Conservation (phyloP, 2,329 filamentous ascomycete genomes). For the Nemania sp. region DNA sequence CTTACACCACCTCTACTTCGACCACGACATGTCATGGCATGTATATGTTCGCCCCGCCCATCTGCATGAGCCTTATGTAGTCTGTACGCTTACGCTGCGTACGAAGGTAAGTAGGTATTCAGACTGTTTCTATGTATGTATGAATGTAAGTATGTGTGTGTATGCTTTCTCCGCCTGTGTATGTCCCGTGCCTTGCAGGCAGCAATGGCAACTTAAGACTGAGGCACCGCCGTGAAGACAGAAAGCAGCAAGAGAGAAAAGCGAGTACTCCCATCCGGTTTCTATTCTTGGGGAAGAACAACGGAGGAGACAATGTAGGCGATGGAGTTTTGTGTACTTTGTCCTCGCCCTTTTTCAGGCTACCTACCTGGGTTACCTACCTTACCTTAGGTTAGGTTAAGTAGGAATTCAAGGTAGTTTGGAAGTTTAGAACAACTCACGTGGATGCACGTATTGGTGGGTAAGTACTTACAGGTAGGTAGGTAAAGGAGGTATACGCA, state of each 20-base stretch:
- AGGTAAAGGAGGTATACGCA: background rate
- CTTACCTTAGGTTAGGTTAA: no score
- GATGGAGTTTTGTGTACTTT: background rate
- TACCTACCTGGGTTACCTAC: no score
- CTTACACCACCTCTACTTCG: no score
- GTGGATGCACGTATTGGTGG: background rate
- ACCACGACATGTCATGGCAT: background rate
- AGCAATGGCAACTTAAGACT: no score
- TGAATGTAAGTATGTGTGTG: constrained; percentile 5
- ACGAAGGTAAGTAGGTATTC: no score
- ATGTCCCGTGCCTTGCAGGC: no score
- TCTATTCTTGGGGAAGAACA: background rate
- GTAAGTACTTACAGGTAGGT: background rate
- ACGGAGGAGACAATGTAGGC: background rate
- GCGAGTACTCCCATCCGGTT: background rate
- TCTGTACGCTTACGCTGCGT: no score
- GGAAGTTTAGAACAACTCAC: no score
- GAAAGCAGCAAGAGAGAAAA: background rate
- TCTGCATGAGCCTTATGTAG: no score
- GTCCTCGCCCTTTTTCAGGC: no score
- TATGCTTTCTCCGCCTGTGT: background rate
- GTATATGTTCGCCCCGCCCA: background rate
- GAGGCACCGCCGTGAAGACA: no score
- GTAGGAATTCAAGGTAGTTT: no score
- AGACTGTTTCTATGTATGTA: constrained; percentile 3